Percentiles rank a stretch among this genome's conserved stretches.
Evolutionary conservation across 805 yeast species (phyloP).

Genomic region (Cyberlindnera samutprakarnensis): DNA sequence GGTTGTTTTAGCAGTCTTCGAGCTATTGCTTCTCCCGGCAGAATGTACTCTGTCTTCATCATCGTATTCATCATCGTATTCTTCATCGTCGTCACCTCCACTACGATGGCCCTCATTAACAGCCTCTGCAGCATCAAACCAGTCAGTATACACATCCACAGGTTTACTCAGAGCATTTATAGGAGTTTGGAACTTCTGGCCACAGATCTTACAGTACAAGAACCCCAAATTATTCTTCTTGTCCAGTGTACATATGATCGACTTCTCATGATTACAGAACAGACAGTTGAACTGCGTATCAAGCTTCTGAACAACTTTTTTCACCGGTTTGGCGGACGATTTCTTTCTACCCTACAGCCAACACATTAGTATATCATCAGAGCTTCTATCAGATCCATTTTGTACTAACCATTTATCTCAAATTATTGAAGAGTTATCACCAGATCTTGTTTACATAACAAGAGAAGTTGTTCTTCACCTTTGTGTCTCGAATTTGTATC

Average conservation of each 20-base stretch:
- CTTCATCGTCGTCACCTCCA: slow-evolving; percentile 27
- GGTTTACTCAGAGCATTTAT: slow-evolving; percentile 77
- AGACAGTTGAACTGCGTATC: slow-evolving; percentile 84
- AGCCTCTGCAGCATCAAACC: slow-evolving; percentile 95
- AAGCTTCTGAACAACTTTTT: slow-evolving; percentile 68
- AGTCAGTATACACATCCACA: slow-evolving; percentile 90
- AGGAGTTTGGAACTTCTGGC: slow-evolving; percentile 85
- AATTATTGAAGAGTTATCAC: no score
- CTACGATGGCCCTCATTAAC: slow-evolving; percentile 31
- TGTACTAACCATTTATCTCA: no score
- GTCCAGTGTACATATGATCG: slow-evolving; percentile 83
- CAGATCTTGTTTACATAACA: no score
- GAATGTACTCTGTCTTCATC: slow-evolving; percentile 15
- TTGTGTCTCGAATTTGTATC: no score
- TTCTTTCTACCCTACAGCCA: slow-evolving; percentile 72
- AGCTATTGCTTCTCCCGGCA: slow-evolving; percentile 7
- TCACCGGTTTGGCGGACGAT: slow-evolving; percentile 74
- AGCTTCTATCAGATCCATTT: no score
- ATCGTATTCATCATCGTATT: slow-evolving; percentile 9
- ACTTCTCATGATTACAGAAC: slow-evolving; percentile 92
- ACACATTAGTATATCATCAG: no score
- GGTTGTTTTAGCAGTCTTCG: slow-evolving; percentile 10
- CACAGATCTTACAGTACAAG: slow-evolving; percentile 85
- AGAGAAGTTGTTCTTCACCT: no score
- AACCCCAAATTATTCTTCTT: slow-evolving; percentile 81